phyloP scores from a whole-genome alignment of 2,329 filamentous ascomycete genomes.

The Fusarium sp. region DNA sequence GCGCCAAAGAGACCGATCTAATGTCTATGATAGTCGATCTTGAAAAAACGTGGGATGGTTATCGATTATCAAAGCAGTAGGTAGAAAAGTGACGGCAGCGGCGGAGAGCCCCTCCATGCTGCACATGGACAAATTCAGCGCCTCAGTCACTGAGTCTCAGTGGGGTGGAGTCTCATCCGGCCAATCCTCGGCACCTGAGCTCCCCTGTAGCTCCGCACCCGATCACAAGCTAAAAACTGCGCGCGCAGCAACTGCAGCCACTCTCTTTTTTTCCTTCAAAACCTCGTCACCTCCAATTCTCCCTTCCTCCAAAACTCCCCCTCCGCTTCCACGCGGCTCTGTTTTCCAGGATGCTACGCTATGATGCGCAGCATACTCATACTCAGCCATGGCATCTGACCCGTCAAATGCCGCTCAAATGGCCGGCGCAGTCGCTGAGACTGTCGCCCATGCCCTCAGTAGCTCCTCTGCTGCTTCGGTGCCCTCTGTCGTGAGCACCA shows the following conservation, averaged over 20 bases:
- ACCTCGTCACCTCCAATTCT: conserved; percentile 38
- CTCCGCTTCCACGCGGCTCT: conserved; percentile 44
- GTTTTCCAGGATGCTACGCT: conserved; percentile 56
- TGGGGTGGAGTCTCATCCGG: conserved; percentile 38
- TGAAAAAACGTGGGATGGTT: conserved; percentile 18
- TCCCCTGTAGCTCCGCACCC: conserved; percentile 46
- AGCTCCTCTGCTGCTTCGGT: conserved; percentile 52
- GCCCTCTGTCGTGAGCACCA: conserved; percentile 58
- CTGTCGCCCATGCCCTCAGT: conserved; percentile 53
- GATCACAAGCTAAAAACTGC: conserved; percentile 51
- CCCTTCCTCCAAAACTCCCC: conserved; percentile 32
- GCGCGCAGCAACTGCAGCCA: conserved; percentile 33
- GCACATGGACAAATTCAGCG: conserved; percentile 43
- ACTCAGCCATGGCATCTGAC: conserved; percentile 60
- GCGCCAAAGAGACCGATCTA: conserved; percentile 3
- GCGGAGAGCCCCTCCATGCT: conserved; percentile 45
- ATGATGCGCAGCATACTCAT: conserved; percentile 49
- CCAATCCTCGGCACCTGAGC: conserved; percentile 48
- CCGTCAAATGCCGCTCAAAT: conserved; percentile 56
- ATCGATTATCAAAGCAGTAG: conserved; percentile 19
- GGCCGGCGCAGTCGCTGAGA: conserved; percentile 53
- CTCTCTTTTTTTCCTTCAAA: conserved; percentile 45
- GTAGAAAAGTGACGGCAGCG: conserved; percentile 35
- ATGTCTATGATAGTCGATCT: conserved; percentile 2
- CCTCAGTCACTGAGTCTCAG: conserved; percentile 26